Conservation (phyloP, 768 basidiomycete species). For the Porpolomopsis calyptriformis region DNA sequence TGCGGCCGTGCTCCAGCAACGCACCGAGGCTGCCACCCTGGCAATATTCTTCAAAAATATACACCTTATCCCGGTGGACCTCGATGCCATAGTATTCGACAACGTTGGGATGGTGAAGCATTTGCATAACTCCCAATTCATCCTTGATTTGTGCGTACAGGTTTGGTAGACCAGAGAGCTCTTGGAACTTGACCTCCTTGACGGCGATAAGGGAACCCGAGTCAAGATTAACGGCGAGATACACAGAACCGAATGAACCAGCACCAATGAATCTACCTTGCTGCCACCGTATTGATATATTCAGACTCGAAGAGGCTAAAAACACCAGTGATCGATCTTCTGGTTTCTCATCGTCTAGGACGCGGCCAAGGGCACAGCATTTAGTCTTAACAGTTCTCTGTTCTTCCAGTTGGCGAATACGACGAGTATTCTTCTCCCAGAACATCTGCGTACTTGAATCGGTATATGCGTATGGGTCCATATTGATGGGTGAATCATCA, state of each 20-base stretch:
- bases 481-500: constrained; percentile 19
- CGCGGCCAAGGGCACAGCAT: constrained; percentile 76
- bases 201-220: constrained; percentile 96
- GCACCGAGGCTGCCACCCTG: constrained; percentile 89
- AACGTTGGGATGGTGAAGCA: constrained; percentile 94
- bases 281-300: constrained; percentile 95
- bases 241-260: constrained; percentile 99
- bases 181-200: constrained; percentile 97
- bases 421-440: constrained; percentile 60
- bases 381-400: constrained; percentile 53
- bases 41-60: constrained; percentile 98
- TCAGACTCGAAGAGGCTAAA: constrained; percentile 90
- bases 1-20: constrained; percentile 82
- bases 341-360: constrained; percentile 84
- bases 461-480: constrained; percentile 32
- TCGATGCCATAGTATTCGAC: constrained; percentile 99
- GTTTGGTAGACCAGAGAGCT: constrained; percentile 77
- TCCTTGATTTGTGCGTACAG: constrained; percentile 90
- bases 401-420: constrained; percentile 56
- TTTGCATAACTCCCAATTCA: constrained; percentile 95
- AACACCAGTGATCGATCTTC: constrained; percentile 92
- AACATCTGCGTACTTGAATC: constrained; percentile 61
- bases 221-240: constrained; percentile 93
- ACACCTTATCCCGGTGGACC: constrained; percentile 96
- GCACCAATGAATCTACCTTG: constrained; percentile 97